A percentile compares a stretch with the other conserved stretches of the same genome.
These are phyloP conservation scores for Hirsutella rhossiliensis DNA, from an alignment of 2,329 filamentous ascomycete genomes.

Conservation along the genomic window DNA sequence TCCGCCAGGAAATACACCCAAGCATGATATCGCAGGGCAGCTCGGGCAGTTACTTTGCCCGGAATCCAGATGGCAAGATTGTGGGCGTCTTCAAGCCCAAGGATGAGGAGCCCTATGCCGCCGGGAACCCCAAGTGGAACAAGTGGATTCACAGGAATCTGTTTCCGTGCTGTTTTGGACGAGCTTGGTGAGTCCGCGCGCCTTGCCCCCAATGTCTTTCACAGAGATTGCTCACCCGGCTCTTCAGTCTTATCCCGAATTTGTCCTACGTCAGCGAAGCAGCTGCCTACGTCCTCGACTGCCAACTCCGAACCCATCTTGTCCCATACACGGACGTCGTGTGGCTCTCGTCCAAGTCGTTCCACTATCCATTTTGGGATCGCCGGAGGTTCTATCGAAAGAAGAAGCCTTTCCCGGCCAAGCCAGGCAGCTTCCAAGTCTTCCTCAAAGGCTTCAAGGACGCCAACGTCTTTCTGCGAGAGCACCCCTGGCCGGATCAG, in stretches of 20 bases:
- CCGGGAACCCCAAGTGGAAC: slow-evolving; percentile 96
- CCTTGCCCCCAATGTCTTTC: not conserved
- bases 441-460: slow-evolving; percentile 97
- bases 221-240: not conserved
- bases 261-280: slow-evolving; percentile 96
- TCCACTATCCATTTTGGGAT: slow-evolving; percentile 98
- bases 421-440: slow-evolving; percentile 92
- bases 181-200: slow-evolving; percentile 57
- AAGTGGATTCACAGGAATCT: slow-evolving; percentile 98
- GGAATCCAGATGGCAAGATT: slow-evolving; percentile 82
- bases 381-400: slow-evolving; percentile 78
- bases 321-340: slow-evolving; percentile 97
- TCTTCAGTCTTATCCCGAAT: slow-evolving; percentile 74
- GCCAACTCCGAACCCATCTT: slow-evolving; percentile 76
- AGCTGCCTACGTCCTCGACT: slow-evolving; percentile 89
- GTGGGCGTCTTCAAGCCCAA: slow-evolving; percentile 98
- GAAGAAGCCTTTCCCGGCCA: slow-evolving; percentile 75
- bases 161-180: slow-evolving; percentile 93
- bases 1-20: slow-evolving; percentile 82
- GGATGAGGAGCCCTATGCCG: slow-evolving; percentile 95
- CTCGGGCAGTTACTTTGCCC: slow-evolving; percentile 95
- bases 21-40: slow-evolving; percentile 95
- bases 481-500: slow-evolving; percentile 96
- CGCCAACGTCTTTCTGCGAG: slow-evolving; percentile 86
- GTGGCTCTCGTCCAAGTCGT: slow-evolving; percentile 87